Conservation (phyloP, 305 asterid genomes). For the Fraxinus paxiana region DNA sequence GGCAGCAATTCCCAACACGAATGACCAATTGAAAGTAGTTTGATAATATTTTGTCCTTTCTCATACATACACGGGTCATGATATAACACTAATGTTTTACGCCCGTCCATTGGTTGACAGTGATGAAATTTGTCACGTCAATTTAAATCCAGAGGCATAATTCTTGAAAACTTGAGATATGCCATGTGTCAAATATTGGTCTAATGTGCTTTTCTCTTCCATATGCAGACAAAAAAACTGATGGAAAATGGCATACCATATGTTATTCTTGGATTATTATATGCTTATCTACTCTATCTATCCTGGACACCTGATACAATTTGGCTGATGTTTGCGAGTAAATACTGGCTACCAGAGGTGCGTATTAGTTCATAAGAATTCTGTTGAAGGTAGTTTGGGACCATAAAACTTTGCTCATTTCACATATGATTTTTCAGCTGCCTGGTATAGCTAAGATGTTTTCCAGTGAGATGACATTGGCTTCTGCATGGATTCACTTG, state of each 20-base stretch:
- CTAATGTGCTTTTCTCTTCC: background rate
- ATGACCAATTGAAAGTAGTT: background rate
- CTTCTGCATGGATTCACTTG: slow-evolving; percentile 96
- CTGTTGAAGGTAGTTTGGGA: background rate
- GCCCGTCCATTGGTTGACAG: background rate
- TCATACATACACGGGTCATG: background rate
- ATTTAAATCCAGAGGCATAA: background rate
- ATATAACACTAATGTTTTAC: background rate
- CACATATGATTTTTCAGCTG: slow-evolving; percentile 38
- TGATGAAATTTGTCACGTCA: background rate
- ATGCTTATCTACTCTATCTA: slow-evolving; percentile 61
- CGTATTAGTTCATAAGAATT: slow-evolving; percentile 3
- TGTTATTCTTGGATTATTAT: slow-evolving; percentile 59
- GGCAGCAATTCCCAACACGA: background rate
- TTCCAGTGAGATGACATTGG: slow-evolving; percentile 73
- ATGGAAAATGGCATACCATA: slow-evolving; percentile 66
- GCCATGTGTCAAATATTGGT: background rate
- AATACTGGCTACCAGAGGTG: slow-evolving; percentile 93
- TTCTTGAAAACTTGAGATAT: background rate
- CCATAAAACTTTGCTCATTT: background rate
- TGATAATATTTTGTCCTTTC: background rate
- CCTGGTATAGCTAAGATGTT: slow-evolving; percentile 84
- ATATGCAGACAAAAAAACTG: slow-evolving; percentile 62
- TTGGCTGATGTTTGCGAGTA: slow-evolving; percentile 62
- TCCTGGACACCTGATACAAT: slow-evolving; percentile 93